These are phyloP conservation scores for Hypoxylon sp. DNA, from an alignment of 2,329 filamentous ascomycete species.

Conservation along the genomic window DNA sequence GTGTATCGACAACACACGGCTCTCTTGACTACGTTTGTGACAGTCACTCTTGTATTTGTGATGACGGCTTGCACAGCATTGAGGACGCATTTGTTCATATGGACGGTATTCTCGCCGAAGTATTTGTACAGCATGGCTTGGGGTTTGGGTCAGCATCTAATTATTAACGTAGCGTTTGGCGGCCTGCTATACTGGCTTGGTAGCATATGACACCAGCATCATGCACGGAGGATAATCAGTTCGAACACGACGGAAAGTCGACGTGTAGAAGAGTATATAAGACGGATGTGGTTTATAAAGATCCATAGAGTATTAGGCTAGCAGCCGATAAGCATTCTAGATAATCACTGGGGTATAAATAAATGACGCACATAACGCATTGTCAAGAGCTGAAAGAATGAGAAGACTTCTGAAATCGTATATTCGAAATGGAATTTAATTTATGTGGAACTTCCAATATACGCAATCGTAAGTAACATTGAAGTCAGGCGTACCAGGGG, in stretches of 20 bases:
- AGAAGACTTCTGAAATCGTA: neutral
- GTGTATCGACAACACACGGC: conserved; percentile 69
- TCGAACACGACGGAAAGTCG: neutral
- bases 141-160: conserved; percentile 84
- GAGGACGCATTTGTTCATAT: conserved; percentile 93
- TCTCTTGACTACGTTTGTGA: conserved; percentile 78
- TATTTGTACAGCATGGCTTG: conserved; percentile 94
- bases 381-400: neutral
- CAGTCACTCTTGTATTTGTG: conserved; percentile 76
- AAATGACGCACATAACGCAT: conserved; percentile 11
- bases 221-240: conserved; percentile 4
- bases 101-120: conserved; percentile 98
- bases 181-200: conserved; percentile 71
- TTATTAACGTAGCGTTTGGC: conserved; percentile 76
- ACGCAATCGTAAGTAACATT: neutral
- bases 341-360: conserved; percentile 6
- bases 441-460: neutral
- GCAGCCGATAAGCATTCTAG: neutral
- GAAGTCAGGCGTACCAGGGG: neutral
- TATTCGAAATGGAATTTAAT: neutral
- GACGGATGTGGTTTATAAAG: neutral
- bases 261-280: neutral
- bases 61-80: conserved; percentile 91
- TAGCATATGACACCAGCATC: conserved; percentile 28
- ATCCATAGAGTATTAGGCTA: neutral